These are phyloP conservation scores for Cruciata laevipes DNA, from an alignment of 257 asterid genomes.

Conservation along the genomic window DNA sequence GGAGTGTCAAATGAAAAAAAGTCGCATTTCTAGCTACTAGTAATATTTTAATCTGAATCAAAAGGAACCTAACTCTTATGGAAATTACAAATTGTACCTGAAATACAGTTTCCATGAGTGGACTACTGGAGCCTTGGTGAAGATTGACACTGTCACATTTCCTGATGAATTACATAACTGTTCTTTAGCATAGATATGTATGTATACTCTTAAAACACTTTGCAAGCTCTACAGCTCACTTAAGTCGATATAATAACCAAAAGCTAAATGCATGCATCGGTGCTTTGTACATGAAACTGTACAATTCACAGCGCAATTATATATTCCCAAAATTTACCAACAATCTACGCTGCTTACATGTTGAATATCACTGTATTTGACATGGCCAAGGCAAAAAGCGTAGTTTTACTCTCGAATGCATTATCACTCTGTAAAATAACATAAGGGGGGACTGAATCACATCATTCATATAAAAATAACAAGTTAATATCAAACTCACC, in stretches of 20 bases:
- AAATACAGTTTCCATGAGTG: too few species aligned
- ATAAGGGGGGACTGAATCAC: too few species aligned
- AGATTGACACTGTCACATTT: neutral
- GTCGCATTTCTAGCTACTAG: neutral
- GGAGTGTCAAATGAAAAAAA: neutral
- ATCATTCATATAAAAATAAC: neutral
- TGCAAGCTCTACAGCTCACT: neutral
- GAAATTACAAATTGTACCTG: neutral
- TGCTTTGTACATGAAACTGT: neutral
- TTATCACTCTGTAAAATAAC: too few species aligned
- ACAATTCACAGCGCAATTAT: neutral
- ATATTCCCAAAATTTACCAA: neutral
- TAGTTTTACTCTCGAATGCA: too few species aligned
- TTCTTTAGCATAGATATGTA: neutral
- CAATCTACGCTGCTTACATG: neutral
- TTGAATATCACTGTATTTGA: conserved; percentile 3
- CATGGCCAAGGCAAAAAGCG: too few species aligned
- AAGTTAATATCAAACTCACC: neutral
- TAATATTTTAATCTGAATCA: too few species aligned
- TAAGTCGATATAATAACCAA: neutral
- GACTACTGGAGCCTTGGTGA: too few species aligned
- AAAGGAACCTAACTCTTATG: neutral
- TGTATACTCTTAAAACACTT: neutral
- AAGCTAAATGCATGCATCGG: neutral
- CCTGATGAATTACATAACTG: neutral